Conservation (phyloP, 352 stramenopile genomes). For the Phytophthora rubi region DNA sequence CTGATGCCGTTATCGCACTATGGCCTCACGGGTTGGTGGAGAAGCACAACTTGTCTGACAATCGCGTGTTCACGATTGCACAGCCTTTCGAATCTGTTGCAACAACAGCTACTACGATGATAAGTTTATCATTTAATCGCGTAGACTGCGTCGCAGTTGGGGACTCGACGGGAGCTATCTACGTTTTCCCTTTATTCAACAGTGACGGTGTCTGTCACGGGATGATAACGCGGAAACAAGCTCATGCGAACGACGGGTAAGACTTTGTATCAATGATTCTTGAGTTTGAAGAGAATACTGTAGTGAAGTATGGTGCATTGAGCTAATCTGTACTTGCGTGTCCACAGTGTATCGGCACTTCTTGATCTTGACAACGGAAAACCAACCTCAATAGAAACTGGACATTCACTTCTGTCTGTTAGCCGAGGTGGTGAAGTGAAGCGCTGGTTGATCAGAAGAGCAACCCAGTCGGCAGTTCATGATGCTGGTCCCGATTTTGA, state of each 20-base stretch:
- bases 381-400: background rate
- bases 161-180: slow-evolving; percentile 27
- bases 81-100: slow-evolving; percentile 16
- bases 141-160: slow-evolving; percentile 22
- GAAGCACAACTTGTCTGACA: slow-evolving; percentile 37
- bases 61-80: slow-evolving; percentile 36
- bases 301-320: background rate
- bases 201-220: background rate
- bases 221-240: slow-evolving; percentile 27
- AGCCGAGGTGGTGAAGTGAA: slow-evolving; percentile 55
- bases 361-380: slow-evolving; percentile 19
- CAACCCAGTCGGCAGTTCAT: background rate
- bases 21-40: slow-evolving; percentile 44
- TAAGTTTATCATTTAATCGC: slow-evolving; percentile 13
- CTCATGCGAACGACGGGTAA: slow-evolving; percentile 36
- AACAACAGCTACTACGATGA: slow-evolving; percentile 26
- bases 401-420: slow-evolving; percentile 39
- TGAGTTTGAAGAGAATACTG: background rate
- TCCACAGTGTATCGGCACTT: slow-evolving; percentile 21
- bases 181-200: slow-evolving; percentile 19
- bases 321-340: background rate
- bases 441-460: slow-evolving; percentile 36
- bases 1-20: slow-evolving; percentile 34
- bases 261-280: background rate
- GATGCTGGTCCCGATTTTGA: slow-evolving; percentile 7